phyloP scores from a whole-genome alignment of 2,329 filamentous ascomycete species.

The Ampelomyces quisqualis region DNA sequence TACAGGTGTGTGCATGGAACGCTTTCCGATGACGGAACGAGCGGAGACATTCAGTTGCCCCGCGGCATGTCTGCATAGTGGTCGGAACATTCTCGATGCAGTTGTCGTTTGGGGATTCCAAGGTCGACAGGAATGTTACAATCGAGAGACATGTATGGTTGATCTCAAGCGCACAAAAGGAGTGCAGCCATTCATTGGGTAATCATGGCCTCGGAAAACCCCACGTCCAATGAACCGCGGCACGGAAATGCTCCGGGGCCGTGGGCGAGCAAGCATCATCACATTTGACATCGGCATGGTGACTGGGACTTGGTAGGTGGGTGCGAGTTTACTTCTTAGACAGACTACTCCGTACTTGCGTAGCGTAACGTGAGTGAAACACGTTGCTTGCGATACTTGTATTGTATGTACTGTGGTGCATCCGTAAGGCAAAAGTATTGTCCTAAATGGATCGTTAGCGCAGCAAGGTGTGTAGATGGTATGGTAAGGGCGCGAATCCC shows the following conservation, averaged over 20 bases:
- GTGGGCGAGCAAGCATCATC: constrained; percentile 20
- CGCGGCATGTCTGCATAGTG: constrained; percentile 42
- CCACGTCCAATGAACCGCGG: constrained; percentile 25
- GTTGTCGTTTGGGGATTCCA: too few species aligned
- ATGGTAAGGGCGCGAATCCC: constrained; percentile 34
- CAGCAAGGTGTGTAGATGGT: constrained; percentile 23
- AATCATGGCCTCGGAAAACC: constrained; percentile 26
- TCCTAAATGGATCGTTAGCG: too few species aligned
- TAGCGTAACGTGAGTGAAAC: too few species aligned
- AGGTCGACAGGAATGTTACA: background rate
- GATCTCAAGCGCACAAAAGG: too few species aligned
- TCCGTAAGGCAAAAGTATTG: too few species aligned
- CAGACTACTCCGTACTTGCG: too few species aligned
- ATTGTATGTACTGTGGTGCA: too few species aligned
- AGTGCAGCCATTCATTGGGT: constrained; percentile 12
- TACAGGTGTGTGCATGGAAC: constrained; percentile 47
- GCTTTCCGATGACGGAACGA: constrained; percentile 37
- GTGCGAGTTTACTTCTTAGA: too few species aligned
- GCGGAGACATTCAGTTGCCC: constrained; percentile 42
- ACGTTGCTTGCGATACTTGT: background rate
- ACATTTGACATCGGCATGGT: too few species aligned
- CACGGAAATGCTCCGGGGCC: constrained; percentile 24
- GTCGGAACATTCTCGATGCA: constrained; percentile 55
- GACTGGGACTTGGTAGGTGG: too few species aligned
- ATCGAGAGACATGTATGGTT: background rate